Conservation (phyloP, 768 basidiomycete species). For the Termitomyces sp. region DNA sequence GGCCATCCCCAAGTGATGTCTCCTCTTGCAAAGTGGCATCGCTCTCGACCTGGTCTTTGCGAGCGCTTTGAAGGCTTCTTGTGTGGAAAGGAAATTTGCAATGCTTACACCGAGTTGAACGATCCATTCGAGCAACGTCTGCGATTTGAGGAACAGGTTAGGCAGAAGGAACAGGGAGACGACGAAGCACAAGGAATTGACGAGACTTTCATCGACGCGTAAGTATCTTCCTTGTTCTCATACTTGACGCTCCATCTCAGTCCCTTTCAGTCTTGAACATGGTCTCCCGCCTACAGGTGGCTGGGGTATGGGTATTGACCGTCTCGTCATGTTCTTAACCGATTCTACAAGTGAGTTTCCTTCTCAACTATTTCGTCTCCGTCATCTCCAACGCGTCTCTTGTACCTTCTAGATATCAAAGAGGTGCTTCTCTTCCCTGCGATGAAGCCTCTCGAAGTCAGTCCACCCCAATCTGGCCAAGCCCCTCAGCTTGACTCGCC, state of each 20-base stretch:
- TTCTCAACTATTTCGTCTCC: not conserved
- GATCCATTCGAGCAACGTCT: constrained; percentile 95
- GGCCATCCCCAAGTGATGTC: constrained; percentile 99
- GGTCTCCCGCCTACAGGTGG: constrained; percentile 97
- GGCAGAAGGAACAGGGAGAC: constrained; percentile 95
- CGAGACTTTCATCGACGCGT: constrained; percentile 95
- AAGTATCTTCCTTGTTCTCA: constrained; percentile 25
- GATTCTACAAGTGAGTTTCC: constrained; percentile 77
- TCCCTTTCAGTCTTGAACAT: constrained; percentile 71
- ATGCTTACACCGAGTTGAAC: constrained; percentile 99
- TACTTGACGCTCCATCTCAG: constrained; percentile 5
- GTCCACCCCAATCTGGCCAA: constrained; percentile 17
- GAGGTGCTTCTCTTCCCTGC: constrained; percentile 95
- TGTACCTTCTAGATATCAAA: constrained; percentile 70
- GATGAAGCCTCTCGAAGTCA: constrained; percentile 79
- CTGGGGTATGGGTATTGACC: constrained; percentile 95
- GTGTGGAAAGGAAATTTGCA: constrained; percentile 97
- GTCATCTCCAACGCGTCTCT: not conserved
- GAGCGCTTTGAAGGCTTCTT: constrained; percentile 99
- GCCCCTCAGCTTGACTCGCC: constrained; percentile 20
- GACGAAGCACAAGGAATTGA: constrained; percentile 98
- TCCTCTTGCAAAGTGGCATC: constrained; percentile 97
- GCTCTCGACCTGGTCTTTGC: constrained; percentile 93
- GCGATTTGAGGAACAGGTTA: constrained; percentile 91
- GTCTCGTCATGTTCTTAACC: constrained; percentile 97